These are phyloP conservation scores for Myriangium duriaei DNA, from an alignment of 2,329 filamentous ascomycete genomes.

Conservation along the genomic window DNA sequence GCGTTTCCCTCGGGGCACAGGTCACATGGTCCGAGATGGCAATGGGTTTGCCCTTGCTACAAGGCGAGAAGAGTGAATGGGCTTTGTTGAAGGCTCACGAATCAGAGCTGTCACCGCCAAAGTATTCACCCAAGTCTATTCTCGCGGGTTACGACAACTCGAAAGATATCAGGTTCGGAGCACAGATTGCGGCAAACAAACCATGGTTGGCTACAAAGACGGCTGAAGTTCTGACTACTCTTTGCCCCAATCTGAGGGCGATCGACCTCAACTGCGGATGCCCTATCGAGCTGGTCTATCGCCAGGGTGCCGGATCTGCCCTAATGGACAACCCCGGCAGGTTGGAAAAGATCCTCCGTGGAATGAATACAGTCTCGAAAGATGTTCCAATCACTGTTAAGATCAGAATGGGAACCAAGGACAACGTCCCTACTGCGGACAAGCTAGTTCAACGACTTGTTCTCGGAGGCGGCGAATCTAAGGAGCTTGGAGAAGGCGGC, in stretches of 20 bases:
- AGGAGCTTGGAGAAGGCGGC: slow-evolving; percentile 53
- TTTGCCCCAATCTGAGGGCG: slow-evolving; percentile 72
- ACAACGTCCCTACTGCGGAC: slow-evolving; percentile 63
- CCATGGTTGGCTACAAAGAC: slow-evolving; percentile 84
- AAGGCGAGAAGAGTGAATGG: slow-evolving; percentile 88
- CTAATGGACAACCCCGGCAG: slow-evolving; percentile 81
- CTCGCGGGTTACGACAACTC: slow-evolving; percentile 70
- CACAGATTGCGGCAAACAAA: slow-evolving; percentile 84
- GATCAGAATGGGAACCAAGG: slow-evolving; percentile 81
- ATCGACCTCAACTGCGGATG: slow-evolving; percentile 96
- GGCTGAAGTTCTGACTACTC: slow-evolving; percentile 63
- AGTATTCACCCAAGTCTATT: slow-evolving; percentile 46
- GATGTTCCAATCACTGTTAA: slow-evolving; percentile 90
- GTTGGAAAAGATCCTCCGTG: slow-evolving; percentile 84
- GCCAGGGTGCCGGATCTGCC: slow-evolving; percentile 77
- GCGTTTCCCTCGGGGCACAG: slow-evolving; percentile 77
- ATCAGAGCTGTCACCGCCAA: slow-evolving; percentile 63
- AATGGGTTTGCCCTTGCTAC: slow-evolving; percentile 75
- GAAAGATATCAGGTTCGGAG: slow-evolving; percentile 77
- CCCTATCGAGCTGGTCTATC: slow-evolving; percentile 87
- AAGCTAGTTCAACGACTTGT: slow-evolving; percentile 74
- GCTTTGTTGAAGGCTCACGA: slow-evolving; percentile 86
- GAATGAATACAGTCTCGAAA: slow-evolving; percentile 88
- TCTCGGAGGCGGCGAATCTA: slow-evolving; percentile 62
- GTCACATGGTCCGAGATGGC: slow-evolving; percentile 98